Evolutionary conservation across 352 stramenopile genomes (phyloP).

Genomic region (Pythium utonaiense): DNA sequence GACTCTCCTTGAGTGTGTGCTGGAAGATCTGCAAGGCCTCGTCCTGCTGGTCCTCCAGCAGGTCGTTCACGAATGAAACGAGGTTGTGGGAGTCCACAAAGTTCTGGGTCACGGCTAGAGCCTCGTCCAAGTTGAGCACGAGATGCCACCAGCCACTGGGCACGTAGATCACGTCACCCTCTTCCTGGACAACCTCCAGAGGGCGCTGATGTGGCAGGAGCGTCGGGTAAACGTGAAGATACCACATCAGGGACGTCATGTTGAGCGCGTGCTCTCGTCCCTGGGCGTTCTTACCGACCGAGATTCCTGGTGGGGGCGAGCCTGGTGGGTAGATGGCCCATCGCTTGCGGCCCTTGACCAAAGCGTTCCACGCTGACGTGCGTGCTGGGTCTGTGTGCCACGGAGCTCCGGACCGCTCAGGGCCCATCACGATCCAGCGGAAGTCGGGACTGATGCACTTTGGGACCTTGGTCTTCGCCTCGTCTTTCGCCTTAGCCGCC

Average conservation of each 20-base stretch:
- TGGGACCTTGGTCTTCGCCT: slow-evolving; percentile 32
- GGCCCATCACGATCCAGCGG: slow-evolving; percentile 82
- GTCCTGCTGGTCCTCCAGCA: slow-evolving; percentile 60
- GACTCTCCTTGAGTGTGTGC: slow-evolving; percentile 34
- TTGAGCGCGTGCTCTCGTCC: slow-evolving; percentile 57
- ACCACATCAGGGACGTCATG: slow-evolving; percentile 85
- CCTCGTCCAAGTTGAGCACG: slow-evolving; percentile 94
- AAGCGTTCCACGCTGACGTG: slow-evolving; percentile 95
- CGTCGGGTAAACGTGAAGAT: slow-evolving; percentile 82
- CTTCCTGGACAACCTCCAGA: slow-evolving; percentile 85
- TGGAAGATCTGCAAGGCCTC: slow-evolving; percentile 55
- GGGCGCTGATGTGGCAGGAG: slow-evolving; percentile 67
- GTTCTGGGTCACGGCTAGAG: slow-evolving; percentile 96
- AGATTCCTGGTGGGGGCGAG: slow-evolving; percentile 64
- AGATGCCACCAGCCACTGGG: slow-evolving; percentile 97
- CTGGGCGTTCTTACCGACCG: slow-evolving; percentile 43
- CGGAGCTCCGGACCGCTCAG: slow-evolving; percentile 85
- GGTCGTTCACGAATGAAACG: slow-evolving; percentile 64
- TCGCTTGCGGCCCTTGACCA: slow-evolving; percentile 92
- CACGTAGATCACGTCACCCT: slow-evolving; percentile 96
- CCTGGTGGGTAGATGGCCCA: slow-evolving; percentile 95
- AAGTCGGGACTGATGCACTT: slow-evolving; percentile 57
- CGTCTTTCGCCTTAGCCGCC: slow-evolving; percentile 21
- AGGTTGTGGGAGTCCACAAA: slow-evolving; percentile 88
- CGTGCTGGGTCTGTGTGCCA: slow-evolving; percentile 95